These are phyloP conservation scores for Colletotrichum melonis DNA, from an alignment of 2,329 filamentous ascomycete species.

Conservation along the genomic window DNA sequence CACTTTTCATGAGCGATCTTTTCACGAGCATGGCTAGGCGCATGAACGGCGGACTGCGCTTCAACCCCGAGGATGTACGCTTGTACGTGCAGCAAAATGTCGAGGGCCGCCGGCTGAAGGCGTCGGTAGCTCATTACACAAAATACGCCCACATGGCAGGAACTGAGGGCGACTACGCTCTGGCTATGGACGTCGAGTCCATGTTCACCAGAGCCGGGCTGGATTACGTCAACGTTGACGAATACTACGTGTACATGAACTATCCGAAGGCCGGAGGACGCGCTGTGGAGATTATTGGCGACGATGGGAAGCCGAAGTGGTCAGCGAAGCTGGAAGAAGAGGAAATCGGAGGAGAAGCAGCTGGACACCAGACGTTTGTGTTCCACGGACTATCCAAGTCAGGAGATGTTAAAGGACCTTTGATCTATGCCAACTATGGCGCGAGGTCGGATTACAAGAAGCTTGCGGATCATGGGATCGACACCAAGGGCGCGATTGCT, in stretches of 20 bases:
- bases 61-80: conserved; percentile 86
- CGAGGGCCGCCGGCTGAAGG: conserved; percentile 75
- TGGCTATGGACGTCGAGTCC: conserved; percentile 86
- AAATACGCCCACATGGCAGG: conserved; percentile 91
- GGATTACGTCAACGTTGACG: conserved; percentile 80
- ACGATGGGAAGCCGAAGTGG: conserved; percentile 75
- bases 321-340: conserved; percentile 87
- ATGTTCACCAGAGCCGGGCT: conserved; percentile 79
- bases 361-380: conserved; percentile 76
- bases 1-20: conserved; percentile 87
- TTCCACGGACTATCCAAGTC: conserved; percentile 93
- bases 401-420: conserved; percentile 85
- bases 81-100: conserved; percentile 79
- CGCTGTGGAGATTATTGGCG: conserved; percentile 82
- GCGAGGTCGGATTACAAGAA: conserved; percentile 83
- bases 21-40: conserved; percentile 75
- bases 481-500: conserved; percentile 83
- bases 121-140: conserved; percentile 81
- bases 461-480: conserved; percentile 77
- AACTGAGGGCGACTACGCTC: conserved; percentile 90
- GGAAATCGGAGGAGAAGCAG: conserved; percentile 70
- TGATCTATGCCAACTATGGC: conserved; percentile 95
- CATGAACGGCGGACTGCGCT: conserved; percentile 74
- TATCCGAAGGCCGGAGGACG: conserved; percentile 85
- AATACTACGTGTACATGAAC: conserved; percentile 91